phyloP scores from a whole-genome alignment of 164 flowering plant genomes.

The Amborella trichopoda region DNA sequence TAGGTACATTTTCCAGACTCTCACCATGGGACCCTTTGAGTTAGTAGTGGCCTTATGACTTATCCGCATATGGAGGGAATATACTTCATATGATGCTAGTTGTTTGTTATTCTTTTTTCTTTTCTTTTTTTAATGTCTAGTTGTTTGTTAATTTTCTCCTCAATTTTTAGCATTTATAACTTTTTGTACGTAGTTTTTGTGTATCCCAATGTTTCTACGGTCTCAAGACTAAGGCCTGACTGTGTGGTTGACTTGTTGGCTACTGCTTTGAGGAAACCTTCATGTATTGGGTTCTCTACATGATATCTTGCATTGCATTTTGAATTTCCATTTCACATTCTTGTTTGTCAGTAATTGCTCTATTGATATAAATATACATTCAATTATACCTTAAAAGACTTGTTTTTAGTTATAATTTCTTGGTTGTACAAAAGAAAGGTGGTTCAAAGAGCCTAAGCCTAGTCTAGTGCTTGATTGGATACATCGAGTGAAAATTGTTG shows the following conservation, averaged over 20 bases:
- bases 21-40: too few species aligned
- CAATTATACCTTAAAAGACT: too few species aligned
- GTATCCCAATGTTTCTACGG: constrained; percentile 49
- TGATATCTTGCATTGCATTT: constrained; percentile 86
- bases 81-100: too few species aligned
- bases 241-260: constrained; percentile 77
- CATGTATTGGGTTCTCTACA: constrained; percentile 87
- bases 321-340: too few species aligned
- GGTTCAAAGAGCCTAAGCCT: constrained; percentile 97
- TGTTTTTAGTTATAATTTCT: constrained; percentile 1
- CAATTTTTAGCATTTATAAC: too few species aligned
- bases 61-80: too few species aligned
- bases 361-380: too few species aligned
- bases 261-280: constrained; percentile 76
- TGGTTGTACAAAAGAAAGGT: constrained; percentile 58
- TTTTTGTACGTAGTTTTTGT: not conserved
- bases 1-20: constrained; percentile 36
- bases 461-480: constrained; percentile 96
- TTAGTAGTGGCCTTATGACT: too few species aligned
- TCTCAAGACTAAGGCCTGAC: constrained; percentile 73
- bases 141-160: too few species aligned
- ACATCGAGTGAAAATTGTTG: constrained; percentile 90
- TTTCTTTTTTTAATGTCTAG: too few species aligned
- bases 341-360: too few species aligned
- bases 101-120: too few species aligned